A percentile compares a stretch with the other conserved stretches of the same genome.
These are phyloP conservation scores for Verticillium nubilum DNA, from an alignment of 2,329 filamentous ascomycete genomes.

Conservation along the genomic window DNA sequence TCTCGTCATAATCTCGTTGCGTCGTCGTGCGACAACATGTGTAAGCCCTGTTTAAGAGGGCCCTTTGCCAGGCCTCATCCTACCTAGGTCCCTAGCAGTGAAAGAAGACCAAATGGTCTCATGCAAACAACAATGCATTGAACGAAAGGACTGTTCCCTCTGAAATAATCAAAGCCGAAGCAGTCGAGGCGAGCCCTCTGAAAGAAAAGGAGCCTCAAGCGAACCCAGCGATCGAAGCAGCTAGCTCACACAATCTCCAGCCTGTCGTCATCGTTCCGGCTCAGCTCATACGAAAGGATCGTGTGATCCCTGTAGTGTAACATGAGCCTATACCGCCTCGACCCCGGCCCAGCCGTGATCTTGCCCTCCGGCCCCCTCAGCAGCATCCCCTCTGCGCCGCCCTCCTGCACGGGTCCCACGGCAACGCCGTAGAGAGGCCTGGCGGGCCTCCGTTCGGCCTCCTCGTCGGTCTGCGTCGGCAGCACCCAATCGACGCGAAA, in stretches of 20 bases:
- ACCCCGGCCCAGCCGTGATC: slow-evolving; percentile 16
- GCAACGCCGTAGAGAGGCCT: slow-evolving; percentile 62
- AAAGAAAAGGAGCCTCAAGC: neutral
- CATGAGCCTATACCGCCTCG: slow-evolving; percentile 59
- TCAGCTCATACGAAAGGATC: slow-evolving; percentile 65
- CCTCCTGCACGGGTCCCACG: slow-evolving; percentile 55
- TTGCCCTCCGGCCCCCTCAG: slow-evolving; percentile 9
- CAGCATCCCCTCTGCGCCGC: slow-evolving; percentile 18
- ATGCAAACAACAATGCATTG: neutral
- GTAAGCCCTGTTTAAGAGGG: neutral
- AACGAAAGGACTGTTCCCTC: too few species aligned
- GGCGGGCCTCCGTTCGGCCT: slow-evolving; percentile 32
- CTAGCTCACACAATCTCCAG: slow-evolving; percentile 1
- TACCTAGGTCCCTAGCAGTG: neutral
- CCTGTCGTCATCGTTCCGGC: slow-evolving; percentile 28
- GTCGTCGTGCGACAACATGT: neutral
- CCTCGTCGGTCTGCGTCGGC: slow-evolving; percentile 42
- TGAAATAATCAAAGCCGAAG: too few species aligned
- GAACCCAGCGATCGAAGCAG: neutral
- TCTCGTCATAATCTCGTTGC: neutral
- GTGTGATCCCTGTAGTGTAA: slow-evolving; percentile 67
- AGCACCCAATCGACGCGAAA: slow-evolving; percentile 51
- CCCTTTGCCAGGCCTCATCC: neutral
- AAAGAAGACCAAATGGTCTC: neutral
- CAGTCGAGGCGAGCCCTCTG: too few species aligned